These are phyloP conservation scores for Nakaseomyces kungkrabaensis DNA, from an alignment of 1,139 yeast species.

Conservation along the genomic window DNA sequence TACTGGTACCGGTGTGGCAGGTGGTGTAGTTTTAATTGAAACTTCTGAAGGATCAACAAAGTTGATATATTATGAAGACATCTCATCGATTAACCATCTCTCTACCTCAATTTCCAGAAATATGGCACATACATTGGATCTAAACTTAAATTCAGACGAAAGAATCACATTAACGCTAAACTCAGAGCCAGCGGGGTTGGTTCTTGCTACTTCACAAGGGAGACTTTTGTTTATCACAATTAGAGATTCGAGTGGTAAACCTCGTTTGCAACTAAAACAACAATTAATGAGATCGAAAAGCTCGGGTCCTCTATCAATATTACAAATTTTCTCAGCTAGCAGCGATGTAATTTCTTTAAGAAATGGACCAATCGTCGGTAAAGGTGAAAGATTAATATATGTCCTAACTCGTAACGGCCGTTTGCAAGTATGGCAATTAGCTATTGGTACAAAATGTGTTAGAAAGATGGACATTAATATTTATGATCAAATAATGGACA, in stretches of 20 bases:
- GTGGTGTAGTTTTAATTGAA: constrained; percentile 10
- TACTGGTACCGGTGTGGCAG: constrained; percentile 7
- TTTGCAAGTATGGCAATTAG: constrained; percentile 39
- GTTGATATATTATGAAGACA: constrained; percentile 34
- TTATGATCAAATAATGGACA: constrained; percentile 30
- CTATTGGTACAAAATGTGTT: constrained; percentile 36
- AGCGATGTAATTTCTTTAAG: constrained; percentile 53
- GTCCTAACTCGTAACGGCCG: constrained; percentile 36
- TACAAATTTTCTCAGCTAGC: constrained; percentile 8
- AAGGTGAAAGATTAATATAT: constrained; percentile 41
- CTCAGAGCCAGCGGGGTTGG: constrained; percentile 67
- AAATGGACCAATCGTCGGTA: constrained; percentile 43
- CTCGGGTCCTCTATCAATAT: constrained; percentile 24
- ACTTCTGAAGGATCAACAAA: constrained; percentile 16
- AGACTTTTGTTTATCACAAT: constrained; percentile 53
- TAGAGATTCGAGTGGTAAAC: constrained; percentile 61
- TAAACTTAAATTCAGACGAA: constrained; percentile 44
- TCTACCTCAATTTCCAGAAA: constrained; percentile 25
- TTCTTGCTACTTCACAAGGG: constrained; percentile 62
- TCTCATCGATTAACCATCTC: constrained; percentile 31
- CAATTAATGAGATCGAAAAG: constrained; percentile 28
- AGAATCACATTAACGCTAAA: constrained; percentile 47
- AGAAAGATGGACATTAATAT: constrained; percentile 32
- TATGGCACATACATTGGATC: constrained; percentile 23
- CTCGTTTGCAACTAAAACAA: constrained; percentile 33